Base-by-base conservation (phyloP, 1,139 yeast genomes). In the Candida pseudoviswanathii region DNA sequence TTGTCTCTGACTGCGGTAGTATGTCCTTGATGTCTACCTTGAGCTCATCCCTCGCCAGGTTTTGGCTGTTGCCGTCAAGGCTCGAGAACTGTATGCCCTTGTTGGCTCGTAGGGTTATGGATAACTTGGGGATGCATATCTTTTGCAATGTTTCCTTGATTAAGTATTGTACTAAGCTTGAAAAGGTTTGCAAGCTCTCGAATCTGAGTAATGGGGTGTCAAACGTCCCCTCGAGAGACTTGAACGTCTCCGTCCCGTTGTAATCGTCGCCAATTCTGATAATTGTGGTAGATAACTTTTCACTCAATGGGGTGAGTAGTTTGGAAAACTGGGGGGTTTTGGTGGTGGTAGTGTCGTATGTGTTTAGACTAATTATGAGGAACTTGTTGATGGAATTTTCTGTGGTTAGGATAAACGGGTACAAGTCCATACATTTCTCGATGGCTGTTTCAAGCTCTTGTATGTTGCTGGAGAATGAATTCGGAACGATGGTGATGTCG, bases 401-500 rank as follows among this genome's bases (percentile, higher is more conserved):
- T 2, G 54, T 52, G 8, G 49, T 47, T 3, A 64, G 64, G 33
- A 70, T 60, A 54, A 70, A 70, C 4, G 73, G 68, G 31, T 57
- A 60, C 40, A 71, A 57, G n/a, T 65, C 67, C 47, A 59, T 58
- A 51, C 71, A 68, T 50, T 73, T 73, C 16, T 64, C 66, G 33
- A 72, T 58, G 10, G 63, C 54, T 10, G 65, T 52, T 16, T 56
- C 52, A 25, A 72, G 52, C 51, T 72, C 77, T 30, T 63, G 63
- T 16, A 60, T 60, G 2, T 62, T 54, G 1, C 58, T 58, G 4
- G 53, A 48, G 9, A 56, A 52, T 10, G 49, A n/a, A 48, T 66
- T 67, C 3, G 68, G 54, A 24, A 64, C 68, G 11, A 79, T 71
- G 37, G 65, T 60, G 9, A 83, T 62, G 9, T 71, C 76, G 6